phyloP scores from a whole-genome alignment of 2,329 filamentous ascomycete genomes.

The Apiospora rasikravindrae region DNA sequence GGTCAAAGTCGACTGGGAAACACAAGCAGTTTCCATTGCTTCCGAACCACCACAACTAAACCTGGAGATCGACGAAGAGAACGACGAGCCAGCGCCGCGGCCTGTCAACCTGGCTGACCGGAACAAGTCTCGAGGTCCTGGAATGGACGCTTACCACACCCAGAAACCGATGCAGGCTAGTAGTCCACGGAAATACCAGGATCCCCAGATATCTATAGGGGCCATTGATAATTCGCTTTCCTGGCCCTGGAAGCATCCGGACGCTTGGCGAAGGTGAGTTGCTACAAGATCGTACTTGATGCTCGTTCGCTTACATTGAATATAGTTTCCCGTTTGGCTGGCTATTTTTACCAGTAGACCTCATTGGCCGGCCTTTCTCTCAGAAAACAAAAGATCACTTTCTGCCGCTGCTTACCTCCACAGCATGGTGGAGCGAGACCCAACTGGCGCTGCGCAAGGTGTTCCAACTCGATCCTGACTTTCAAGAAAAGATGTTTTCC shows the following conservation, averaged over 20 bases:
- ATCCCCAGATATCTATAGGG: constrained; percentile 75
- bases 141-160: constrained; percentile 71
- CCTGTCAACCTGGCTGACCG: constrained; percentile 61
- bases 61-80: constrained; percentile 56
- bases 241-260: constrained; percentile 99
- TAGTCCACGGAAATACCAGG: constrained; percentile 51
- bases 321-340: constrained; percentile 97
- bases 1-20: constrained; percentile 92
- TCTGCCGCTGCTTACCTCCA: constrained; percentile 91
- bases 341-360: constrained; percentile 94
- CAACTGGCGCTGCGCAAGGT: constrained; percentile 83
- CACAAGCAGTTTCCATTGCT: constrained; percentile 81
- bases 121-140: constrained; percentile 44
- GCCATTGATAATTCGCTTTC: constrained; percentile 98
- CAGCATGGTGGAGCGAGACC: constrained; percentile 96
- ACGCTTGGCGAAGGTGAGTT: constrained; percentile 72
- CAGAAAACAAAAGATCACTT: constrained; percentile 94
- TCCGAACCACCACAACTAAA: constrained; percentile 78
- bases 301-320: constrained; percentile 33
- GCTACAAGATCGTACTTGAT: background rate
- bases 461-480: constrained; percentile 92
- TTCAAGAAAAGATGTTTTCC: constrained; percentile 99
- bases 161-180: constrained; percentile 86
- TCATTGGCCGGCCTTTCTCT: constrained; percentile 96
- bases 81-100: constrained; percentile 62